Evolutionary conservation across 2,329 filamentous ascomycete species (phyloP).

Genomic region (Sclerotinia minor): DNA sequence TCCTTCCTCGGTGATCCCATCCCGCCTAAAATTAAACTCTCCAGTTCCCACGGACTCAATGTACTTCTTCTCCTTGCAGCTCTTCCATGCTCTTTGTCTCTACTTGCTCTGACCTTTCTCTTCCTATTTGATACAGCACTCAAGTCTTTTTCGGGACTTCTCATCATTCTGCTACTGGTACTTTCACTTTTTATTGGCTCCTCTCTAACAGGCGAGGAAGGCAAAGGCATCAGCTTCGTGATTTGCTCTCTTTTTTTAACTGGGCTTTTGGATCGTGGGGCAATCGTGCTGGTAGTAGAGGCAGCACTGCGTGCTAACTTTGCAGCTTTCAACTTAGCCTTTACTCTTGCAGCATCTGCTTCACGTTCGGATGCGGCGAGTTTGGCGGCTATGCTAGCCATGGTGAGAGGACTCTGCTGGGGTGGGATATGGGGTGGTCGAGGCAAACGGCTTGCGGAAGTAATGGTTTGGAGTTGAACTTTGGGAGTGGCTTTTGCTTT

Average conservation of each 20-base stretch:
- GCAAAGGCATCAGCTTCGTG: conserved; percentile 41
- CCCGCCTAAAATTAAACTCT: conserved; percentile 57
- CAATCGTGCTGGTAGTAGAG: background rate
- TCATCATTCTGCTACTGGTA: conserved; percentile 1
- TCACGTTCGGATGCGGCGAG: conserved; percentile 63
- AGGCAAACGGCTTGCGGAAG: conserved; percentile 35
- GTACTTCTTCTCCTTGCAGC: conserved; percentile 70
- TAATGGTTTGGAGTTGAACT: conserved; percentile 30
- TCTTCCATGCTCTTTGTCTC: conserved; percentile 42
- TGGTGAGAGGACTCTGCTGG: conserved; percentile 59
- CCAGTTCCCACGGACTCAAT: conserved; percentile 72
- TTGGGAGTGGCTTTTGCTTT: conserved; percentile 31
- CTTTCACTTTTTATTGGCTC: conserved; percentile 26
- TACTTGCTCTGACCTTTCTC: conserved; percentile 46
- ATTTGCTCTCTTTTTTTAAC: conserved; percentile 22
- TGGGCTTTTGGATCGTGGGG: conserved; percentile 16
- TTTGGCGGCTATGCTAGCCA: conserved; percentile 63
- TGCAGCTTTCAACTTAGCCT: conserved; percentile 62
- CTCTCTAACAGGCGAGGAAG: conserved; percentile 35
- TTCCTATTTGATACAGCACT: conserved; percentile 34
- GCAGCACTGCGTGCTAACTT: conserved; percentile 38
- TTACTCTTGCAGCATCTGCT: conserved; percentile 62
- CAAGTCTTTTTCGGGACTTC: conserved; percentile 23
- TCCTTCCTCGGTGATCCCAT: conserved; percentile 25
- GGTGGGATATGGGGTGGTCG: conserved; percentile 37